Base-by-base conservation (phyloP, 495 filamentous ascomycete species). In the Penicillium lagena region DNA sequence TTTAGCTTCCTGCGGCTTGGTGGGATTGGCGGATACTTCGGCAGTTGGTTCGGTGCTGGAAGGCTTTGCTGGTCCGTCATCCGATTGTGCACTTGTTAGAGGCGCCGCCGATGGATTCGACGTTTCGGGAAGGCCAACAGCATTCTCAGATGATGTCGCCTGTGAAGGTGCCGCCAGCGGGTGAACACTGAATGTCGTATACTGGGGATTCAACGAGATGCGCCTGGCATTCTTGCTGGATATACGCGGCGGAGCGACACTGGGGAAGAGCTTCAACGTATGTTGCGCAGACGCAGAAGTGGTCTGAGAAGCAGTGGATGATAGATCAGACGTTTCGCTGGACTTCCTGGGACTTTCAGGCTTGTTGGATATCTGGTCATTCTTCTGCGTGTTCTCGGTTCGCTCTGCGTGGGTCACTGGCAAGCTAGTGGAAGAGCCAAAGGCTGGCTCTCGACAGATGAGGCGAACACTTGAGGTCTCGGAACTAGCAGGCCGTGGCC, bases 211-310 rank as follows among this genome's bases (percentile, higher is more conserved):
- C 2, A 42, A 28, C 7, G 63, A 63, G n/a, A 61, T 45, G 29
- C 63, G 55, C 48, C 52, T 52, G 7, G 60, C 59, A 15, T 42
- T 54, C 31, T 49, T 63, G 36, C 61, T 67, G 4, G 65, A 63
- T 7, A 58, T 47, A 9, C 63, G 63, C n/a, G 64, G 57, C 7
- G 65, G 57, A 34, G 57, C 49, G 4, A 66, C 53, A 41, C 66
- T 58, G 27, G 67, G 67, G 43, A 71, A 71, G 11, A 71, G 56
- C 35, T 68, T 71, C 42, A 71, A 43, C 0, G 60, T 43, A 2
- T 49, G 60, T 12, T 51, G 52, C n/a, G 57, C 47, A 1, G 56
- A 50, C 31, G 22, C 43, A 35, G 31, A 33, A 2, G 41, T 35
- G 35, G 39, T 54, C 37, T 42, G 50, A 39, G 47, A 27, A 32